Conservation (phyloP, 83 land plant genomes). For the Diphasiastrum complanatum region DNA sequence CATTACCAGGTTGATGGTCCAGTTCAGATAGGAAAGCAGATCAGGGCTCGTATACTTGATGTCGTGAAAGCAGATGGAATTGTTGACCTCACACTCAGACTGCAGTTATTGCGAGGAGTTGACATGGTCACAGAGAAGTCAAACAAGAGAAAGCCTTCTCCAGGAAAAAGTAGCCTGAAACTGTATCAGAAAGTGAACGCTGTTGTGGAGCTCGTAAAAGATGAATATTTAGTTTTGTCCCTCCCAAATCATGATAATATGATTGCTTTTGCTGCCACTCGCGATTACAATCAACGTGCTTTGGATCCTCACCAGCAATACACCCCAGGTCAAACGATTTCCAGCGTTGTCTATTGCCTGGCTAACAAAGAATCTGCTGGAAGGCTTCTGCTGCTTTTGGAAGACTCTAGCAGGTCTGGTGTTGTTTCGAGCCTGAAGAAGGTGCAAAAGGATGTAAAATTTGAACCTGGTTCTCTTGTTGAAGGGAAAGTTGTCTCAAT, state of each 20-base stretch:
- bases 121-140: constrained; percentile 13
- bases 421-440: constrained; percentile 32
- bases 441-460: constrained; percentile 36
- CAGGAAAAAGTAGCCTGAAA: constrained; percentile 30
- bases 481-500: constrained; percentile 67
- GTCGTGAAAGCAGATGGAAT: constrained; percentile 63
- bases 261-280: constrained; percentile 72
- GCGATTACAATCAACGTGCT: constrained; percentile 66
- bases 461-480: constrained; percentile 49
- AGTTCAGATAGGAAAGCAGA: constrained; percentile 40
- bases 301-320: constrained; percentile 54
- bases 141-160: background rate
- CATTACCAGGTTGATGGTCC: constrained; percentile 53
- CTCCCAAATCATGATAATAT: constrained; percentile 56
- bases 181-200: constrained; percentile 63
- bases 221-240: constrained; percentile 85
- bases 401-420: constrained; percentile 34
- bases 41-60: constrained; percentile 81
- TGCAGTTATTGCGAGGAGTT: constrained; percentile 35
- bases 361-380: constrained; percentile 46
- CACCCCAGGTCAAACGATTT: constrained; percentile 56
- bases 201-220: constrained; percentile 85
- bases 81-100: constrained; percentile 71
- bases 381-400: constrained; percentile 61
- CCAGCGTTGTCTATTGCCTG: too few species aligned